A percentile compares a stretch with the other conserved stretches of the same genome.
Conservation (phyloP, 768 basidiomycete genomes). For the Tylopilus sp. region DNA sequence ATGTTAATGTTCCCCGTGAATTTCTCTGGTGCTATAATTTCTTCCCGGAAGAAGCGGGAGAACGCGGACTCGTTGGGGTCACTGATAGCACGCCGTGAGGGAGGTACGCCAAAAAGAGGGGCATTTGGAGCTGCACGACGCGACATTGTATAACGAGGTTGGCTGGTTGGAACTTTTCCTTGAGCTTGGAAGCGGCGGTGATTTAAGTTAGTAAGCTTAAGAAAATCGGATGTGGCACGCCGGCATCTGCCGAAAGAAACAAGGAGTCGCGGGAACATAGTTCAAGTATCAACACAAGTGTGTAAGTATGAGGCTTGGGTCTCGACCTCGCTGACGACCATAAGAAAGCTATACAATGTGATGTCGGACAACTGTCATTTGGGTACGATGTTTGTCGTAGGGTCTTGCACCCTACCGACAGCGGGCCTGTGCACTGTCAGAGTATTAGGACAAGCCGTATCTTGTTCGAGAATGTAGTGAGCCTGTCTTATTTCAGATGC, state of each 20-base stretch:
- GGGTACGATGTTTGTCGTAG: too few relatives aligned
- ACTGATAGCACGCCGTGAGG: conserved; percentile 40
- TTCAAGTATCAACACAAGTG: too few relatives aligned
- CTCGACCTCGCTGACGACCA: too few relatives aligned
- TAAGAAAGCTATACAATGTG: too few relatives aligned
- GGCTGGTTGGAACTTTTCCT: background rate
- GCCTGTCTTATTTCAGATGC: background rate
- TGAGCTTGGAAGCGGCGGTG: background rate
- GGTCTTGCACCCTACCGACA: too few relatives aligned
- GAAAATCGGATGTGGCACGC: background rate
- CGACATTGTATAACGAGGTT: conserved; percentile 46
- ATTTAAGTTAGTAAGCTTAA: background rate
- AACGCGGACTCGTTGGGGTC: conserved; percentile 66
- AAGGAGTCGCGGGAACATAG: conserved; percentile 4
- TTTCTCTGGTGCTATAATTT: conserved; percentile 73
- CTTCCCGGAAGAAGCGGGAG: conserved; percentile 50
- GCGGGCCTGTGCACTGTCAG: too few relatives aligned
- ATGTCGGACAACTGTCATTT: too few relatives aligned
- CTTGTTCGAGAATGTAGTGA: background rate
- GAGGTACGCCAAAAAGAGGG: conserved; percentile 44
- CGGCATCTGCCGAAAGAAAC: conserved; percentile 17
- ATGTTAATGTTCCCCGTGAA: conserved; percentile 71
- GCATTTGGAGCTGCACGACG: conserved; percentile 59
- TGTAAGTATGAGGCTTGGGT: too few relatives aligned
- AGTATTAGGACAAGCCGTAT: too few relatives aligned